Evolutionary conservation across 2,329 filamentous ascomycete genomes (phyloP).

Genomic region (Cryphonectria nitschkei): DNA sequence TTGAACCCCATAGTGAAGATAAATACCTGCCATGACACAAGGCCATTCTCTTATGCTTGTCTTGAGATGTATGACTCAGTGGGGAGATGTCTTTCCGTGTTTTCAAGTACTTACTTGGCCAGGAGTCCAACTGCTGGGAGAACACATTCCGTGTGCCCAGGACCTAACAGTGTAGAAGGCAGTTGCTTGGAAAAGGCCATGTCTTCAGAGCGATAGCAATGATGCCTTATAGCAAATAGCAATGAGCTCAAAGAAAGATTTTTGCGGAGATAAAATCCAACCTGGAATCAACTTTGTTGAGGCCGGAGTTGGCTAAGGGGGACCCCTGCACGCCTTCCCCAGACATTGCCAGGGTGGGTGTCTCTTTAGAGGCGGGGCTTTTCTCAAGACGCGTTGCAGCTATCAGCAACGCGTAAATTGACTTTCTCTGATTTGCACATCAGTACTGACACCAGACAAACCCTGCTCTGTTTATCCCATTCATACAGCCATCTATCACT

Average conservation of each 20-base stretch:
- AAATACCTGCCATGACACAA: not conserved
- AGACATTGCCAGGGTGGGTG: not conserved
- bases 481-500: too few relatives aligned
- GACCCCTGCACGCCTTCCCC: constrained; percentile 5
- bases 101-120: not conserved
- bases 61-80: not conserved
- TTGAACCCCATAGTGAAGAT: not conserved
- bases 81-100: not conserved
- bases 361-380: not conserved
- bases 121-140: not conserved
- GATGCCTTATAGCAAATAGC: not conserved
- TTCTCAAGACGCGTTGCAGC: constrained; percentile 20
- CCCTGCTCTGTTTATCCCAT: not conserved
- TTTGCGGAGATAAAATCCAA: too few relatives aligned
- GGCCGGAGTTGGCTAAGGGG: constrained; percentile 4
- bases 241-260: not conserved
- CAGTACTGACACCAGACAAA: not conserved
- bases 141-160: not conserved
- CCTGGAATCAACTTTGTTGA: not conserved
- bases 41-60: not conserved
- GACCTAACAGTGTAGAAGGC: not conserved
- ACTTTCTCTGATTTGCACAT: constrained; percentile 28
- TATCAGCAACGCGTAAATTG: constrained; percentile 31
- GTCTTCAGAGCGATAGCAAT: not conserved
- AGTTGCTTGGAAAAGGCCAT: not conserved